Evolutionary conservation across 208 protist species (phyloP), one percentile per base, ranked within the genome.

Genomic region (Wallacemonas sp.): DNA sequence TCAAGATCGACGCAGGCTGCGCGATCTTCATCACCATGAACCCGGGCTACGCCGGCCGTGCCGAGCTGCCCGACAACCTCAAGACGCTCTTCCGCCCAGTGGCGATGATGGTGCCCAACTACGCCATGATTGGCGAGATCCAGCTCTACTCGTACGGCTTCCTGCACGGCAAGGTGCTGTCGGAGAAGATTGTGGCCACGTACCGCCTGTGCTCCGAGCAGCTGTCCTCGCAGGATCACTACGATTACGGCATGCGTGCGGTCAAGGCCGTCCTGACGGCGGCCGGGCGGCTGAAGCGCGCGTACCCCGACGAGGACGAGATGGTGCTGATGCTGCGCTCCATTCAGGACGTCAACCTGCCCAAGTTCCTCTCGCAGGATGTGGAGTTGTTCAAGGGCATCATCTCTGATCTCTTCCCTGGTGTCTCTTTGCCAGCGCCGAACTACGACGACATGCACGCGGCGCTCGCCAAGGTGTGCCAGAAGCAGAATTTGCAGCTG

Each of bases 51-150:
- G 97, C 97, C 0, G 98, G 98, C 26, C 92, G 98, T 57, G 94
- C 97, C 4, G 97, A 99, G 77, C 82, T 99, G 49, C 98, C 98
- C 0, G 98, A 99, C 82, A 99, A 99, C 70, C 81, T 99, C 31
- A 99, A 99, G 81, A 97, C 97, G 12, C 91, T 99, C 23, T 99
- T 99, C 87, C 84, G 98, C n/a, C 98, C 98, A 2, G 98, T 99
- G 29, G 94, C 98, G 29, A 99, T 99, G 95, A 98, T 98, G 95
- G 91, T 99, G 68, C 97, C 97, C 12, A 98, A 99, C 82, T 99
- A 99, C 79, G 95, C 97, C 28, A 93, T 99, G 89, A 99, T 99
- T 81, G 97, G 95, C 42, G 97, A 99, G 80, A 99, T 99, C 70
- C 92, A 95, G 62, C 84, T 99, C 29, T 99, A 98, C 82, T 98